Evolutionary conservation across 2,329 filamentous ascomycete species (phyloP).

Genomic region (Aspergillus thermomutatus): DNA sequence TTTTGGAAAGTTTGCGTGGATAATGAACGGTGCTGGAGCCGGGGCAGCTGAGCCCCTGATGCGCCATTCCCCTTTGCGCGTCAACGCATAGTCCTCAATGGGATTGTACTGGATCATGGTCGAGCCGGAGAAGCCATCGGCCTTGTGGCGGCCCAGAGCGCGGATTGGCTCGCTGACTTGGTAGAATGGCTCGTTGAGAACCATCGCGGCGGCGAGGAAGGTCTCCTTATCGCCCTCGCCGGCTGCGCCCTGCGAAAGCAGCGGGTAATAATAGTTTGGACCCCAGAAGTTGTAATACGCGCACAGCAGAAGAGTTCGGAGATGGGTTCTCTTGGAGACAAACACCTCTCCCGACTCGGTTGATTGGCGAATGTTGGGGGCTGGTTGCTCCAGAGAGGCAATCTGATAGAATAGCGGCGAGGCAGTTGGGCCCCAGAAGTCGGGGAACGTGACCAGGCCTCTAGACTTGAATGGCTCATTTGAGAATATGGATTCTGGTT

Average conservation of each 20-base stretch:
- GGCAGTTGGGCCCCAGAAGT: conserved; percentile 43
- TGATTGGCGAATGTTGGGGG: conserved; percentile 32
- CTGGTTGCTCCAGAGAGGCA: conserved; percentile 29
- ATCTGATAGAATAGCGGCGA: conserved; percentile 47
- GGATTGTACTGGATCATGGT: conserved; percentile 42
- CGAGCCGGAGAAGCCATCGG: conserved; percentile 32
- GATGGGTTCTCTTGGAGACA: conserved; percentile 48
- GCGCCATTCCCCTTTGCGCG: conserved; percentile 24
- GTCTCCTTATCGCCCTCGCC: conserved; percentile 40
- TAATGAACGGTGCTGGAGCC: conserved; percentile 35
- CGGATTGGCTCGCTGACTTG: conserved; percentile 39
- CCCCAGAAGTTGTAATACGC: conserved; percentile 57
- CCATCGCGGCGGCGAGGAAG: background rate
- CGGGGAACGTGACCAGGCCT: conserved; percentile 45
- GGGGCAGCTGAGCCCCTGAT: conserved; percentile 28
- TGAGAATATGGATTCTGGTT: conserved; percentile 48
- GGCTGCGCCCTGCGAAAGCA: conserved; percentile 29
- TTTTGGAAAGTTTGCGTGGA: conserved; percentile 42
- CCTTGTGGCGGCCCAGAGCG: conserved; percentile 29
- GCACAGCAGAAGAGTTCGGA: conserved; percentile 47
- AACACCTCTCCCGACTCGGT: conserved; percentile 51
- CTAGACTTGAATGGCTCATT: conserved; percentile 50
- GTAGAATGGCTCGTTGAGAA: conserved; percentile 39
- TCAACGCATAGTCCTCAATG: conserved; percentile 29
- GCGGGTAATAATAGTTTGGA: conserved; percentile 49